Base-by-base conservation (phyloP, 108 stramenopile genomes). In the Cyclotella choctawhatcheeana region DNA sequence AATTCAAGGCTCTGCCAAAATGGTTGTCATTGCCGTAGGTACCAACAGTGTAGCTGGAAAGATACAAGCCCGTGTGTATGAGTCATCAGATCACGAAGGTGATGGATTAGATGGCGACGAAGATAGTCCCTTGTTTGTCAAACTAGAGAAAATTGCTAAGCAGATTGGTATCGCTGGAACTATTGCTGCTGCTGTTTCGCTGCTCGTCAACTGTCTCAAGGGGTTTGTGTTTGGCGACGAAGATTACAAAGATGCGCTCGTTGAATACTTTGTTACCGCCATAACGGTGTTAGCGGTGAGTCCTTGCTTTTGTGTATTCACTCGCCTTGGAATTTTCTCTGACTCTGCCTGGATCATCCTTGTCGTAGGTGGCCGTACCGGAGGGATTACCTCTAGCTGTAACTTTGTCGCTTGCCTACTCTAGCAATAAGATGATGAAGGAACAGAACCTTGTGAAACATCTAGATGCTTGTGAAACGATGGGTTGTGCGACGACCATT, bases 401-500 rank as follows among this genome's bases (percentile, higher is more conserved):
- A 0, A 97, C 97, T 16, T 84, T 99, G 25, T 84, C 97, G 6
- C 82, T 99, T 20, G 96, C 97, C 6, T 98, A 90, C 67, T 93
- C 92, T 14, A 94, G 91, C 22, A 87, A 86, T 51, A 90, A 92
- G 72, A 99, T 99, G 98, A 95, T 86, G 83, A 85, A 83, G 48
- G 97, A 98, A 53, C 90, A 97, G 67, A 98, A 97, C 76, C 85
- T 98, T 47, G 96, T 99, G 43, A 97, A 96, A 63, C 88, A 96
- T 56, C 81, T 99, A 59, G 94, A 96, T 58, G 97, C 97, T 18
- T 99, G 98, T 75, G 98, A 99, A 81, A 99, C 98, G 30, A 99
- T 99, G 98, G 98, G 98, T 35, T 97, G 93, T 82, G 98, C 98
- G 17, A 99, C 98, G 1, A 98, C 95, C 59, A 99, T 99, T 72